A percentile compares a stretch with the other conserved stretches of the same genome.
These are phyloP conservation scores for Waltergamsia citrina DNA, from an alignment of 2,329 filamentous ascomycete species.

Conservation along the genomic window DNA sequence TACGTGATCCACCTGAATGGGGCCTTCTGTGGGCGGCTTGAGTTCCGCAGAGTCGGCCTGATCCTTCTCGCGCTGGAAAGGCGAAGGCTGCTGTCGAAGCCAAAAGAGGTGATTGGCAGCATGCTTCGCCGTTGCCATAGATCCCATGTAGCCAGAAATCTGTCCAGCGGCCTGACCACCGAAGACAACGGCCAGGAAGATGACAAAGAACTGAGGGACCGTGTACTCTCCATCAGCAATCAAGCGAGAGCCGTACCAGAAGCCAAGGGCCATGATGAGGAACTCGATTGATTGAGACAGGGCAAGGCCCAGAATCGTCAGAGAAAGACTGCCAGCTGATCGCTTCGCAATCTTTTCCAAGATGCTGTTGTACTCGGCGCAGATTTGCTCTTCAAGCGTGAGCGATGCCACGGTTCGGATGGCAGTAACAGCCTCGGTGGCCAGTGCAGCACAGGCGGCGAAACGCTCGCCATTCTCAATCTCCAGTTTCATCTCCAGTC, in stretches of 20 bases:
- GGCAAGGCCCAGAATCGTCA: constrained; percentile 12
- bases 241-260: constrained; percentile 15
- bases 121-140: neutral
- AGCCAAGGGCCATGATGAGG: constrained; percentile 20
- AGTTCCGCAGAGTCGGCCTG: too few species aligned
- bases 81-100: neutral
- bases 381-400: constrained; percentile 22
- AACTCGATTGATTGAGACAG: constrained; percentile 16
- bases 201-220: constrained; percentile 1
- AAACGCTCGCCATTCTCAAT: constrained; percentile 13
- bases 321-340: neutral
- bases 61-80: neutral
- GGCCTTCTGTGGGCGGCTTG: constrained; percentile 2
- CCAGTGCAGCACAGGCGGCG: constrained; percentile 29
- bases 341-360: constrained; percentile 5
- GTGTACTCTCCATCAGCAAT: neutral
- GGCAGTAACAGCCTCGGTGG: constrained; percentile 33
- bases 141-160: neutral
- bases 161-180: constrained; percentile 1
- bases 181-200: constrained; percentile 3
- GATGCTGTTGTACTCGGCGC: constrained; percentile 19
- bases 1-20: constrained; percentile 82
- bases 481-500: constrained; percentile 59
- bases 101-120: neutral
- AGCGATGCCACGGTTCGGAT: constrained; percentile 34